Evolutionary conservation across 305 asterid genomes (phyloP).

Genomic region (Fraxinus latifolia): DNA sequence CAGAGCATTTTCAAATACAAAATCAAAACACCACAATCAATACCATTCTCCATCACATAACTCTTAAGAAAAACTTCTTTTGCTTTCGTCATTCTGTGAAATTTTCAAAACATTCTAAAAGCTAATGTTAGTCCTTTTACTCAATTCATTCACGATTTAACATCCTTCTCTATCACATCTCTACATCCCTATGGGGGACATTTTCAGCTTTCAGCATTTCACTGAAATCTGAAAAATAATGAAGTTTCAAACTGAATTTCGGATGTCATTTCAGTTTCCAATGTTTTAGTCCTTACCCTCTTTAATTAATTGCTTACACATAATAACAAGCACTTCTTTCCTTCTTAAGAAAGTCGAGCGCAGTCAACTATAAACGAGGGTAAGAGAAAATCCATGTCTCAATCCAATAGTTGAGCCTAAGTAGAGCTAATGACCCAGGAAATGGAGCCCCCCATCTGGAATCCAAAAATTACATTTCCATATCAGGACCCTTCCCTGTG

Average conservation of each 20-base stretch:
- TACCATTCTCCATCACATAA: background rate
- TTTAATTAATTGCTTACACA: background rate
- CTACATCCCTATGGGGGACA: background rate
- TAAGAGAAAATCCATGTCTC: background rate
- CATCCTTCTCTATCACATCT: background rate
- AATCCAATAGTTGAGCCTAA: background rate
- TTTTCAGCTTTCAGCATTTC: background rate
- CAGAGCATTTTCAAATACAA: background rate
- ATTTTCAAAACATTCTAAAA: background rate
- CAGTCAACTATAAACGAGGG: background rate
- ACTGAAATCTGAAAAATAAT: background rate
- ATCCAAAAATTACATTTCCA: background rate
- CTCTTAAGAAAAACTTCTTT: background rate
- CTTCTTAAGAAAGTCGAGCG: background rate
- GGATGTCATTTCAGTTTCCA: background rate
- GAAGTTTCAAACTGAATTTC: background rate
- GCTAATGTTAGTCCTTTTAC: background rate
- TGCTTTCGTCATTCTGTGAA: background rate
- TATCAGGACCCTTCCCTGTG: background rate
- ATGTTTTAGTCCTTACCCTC: background rate
- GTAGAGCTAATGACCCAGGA: background rate
- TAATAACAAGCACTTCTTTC: background rate
- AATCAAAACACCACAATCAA: background rate
- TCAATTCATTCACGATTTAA: background rate
- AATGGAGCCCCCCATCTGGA: background rate